Percentiles rank a stretch among this genome's conserved stretches.
Conservation (phyloP, 768 basidiomycete genomes). For the Lentinus tigrinus region DNA sequence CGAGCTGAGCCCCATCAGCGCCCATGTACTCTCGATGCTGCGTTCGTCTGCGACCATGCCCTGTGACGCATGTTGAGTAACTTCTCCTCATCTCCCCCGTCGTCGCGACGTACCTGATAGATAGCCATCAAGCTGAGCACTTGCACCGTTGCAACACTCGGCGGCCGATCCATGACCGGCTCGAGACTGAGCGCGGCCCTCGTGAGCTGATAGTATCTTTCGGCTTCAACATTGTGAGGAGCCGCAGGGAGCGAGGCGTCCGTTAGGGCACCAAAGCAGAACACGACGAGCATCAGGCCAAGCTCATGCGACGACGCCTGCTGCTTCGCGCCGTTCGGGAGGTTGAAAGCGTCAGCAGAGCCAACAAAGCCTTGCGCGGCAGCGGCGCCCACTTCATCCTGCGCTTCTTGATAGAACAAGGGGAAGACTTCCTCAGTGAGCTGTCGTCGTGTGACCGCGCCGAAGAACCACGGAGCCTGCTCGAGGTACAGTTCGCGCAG, state of each 20-base stretch:
- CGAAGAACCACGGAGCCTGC: slow-evolving; percentile 81
- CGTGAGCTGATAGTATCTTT: slow-evolving; percentile 51
- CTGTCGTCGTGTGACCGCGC: slow-evolving; percentile 63
- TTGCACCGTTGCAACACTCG: slow-evolving; percentile 70
- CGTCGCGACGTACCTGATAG: slow-evolving; percentile 28
- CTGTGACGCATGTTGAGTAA: slow-evolving; percentile 31
- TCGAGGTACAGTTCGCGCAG: slow-evolving; percentile 70
- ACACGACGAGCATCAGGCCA: slow-evolving; percentile 32
- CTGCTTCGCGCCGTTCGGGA: background rate
- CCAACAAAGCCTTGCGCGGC: slow-evolving; percentile 46
- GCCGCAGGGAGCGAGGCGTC: slow-evolving; percentile 36
- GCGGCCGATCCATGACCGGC: slow-evolving; percentile 67
- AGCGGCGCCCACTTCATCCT: slow-evolving; percentile 38
- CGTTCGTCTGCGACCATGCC: slow-evolving; percentile 67
- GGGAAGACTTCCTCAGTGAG: slow-evolving; percentile 63
- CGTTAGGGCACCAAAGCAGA: slow-evolving; percentile 32
- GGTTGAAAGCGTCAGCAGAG: slow-evolving; percentile 35
- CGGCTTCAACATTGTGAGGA: slow-evolving; percentile 38
- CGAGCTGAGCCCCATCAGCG: slow-evolving; percentile 55
- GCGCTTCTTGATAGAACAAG: slow-evolving; percentile 61
- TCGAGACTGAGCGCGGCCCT: slow-evolving; percentile 66
- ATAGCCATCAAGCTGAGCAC: slow-evolving; percentile 66
- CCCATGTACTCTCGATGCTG: slow-evolving; percentile 42
- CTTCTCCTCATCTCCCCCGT: background rate
- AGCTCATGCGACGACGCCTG: slow-evolving; percentile 36